Conservation (phyloP, 108 stramenopile genomes). For the Cyclotella choctawhatcheeana region DNA sequence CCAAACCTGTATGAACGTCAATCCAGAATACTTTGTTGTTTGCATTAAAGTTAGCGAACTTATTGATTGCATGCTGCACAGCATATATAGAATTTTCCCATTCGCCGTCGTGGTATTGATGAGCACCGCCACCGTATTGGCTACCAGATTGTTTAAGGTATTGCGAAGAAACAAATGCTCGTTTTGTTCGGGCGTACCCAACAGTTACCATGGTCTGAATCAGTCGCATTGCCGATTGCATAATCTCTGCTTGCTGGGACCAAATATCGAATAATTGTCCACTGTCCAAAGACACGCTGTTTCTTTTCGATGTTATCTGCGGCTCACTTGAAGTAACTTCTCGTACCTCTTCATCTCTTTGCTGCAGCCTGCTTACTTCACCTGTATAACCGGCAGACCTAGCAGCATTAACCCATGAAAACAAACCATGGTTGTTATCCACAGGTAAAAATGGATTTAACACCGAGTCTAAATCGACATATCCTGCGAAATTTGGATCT, state of each 20-base stretch:
- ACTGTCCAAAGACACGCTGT: neutral
- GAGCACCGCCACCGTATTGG: conserved; percentile 73
- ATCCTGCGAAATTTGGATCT: conserved; percentile 63
- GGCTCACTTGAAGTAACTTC: neutral
- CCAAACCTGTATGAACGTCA: conserved; percentile 88
- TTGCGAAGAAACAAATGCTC: conserved; percentile 76
- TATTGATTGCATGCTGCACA: conserved; percentile 38
- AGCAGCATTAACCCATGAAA: conserved; percentile 42
- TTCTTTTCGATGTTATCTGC: neutral
- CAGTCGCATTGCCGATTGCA: neutral
- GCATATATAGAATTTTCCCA: conserved; percentile 59
- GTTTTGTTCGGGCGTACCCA: conserved; percentile 61
- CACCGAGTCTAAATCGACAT: conserved; percentile 56
- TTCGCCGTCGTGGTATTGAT: conserved; percentile 21
- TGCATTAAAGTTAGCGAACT: conserved; percentile 29
- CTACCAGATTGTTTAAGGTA: conserved; percentile 73
- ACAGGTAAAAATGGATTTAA: conserved; percentile 41
- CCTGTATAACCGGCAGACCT: conserved; percentile 23
- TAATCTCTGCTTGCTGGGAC: conserved; percentile 1
- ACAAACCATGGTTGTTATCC: neutral
- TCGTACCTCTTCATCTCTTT: conserved; percentile 22
- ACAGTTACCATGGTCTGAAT: conserved; percentile 23
- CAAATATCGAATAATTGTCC: neutral
- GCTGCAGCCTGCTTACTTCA: conserved; percentile 12
- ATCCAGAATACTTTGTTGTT: conserved; percentile 59